These are phyloP conservation scores for Brasilioporus rufonigricans DNA, from an alignment of 768 basidiomycete genomes.

Conservation along the genomic window DNA sequence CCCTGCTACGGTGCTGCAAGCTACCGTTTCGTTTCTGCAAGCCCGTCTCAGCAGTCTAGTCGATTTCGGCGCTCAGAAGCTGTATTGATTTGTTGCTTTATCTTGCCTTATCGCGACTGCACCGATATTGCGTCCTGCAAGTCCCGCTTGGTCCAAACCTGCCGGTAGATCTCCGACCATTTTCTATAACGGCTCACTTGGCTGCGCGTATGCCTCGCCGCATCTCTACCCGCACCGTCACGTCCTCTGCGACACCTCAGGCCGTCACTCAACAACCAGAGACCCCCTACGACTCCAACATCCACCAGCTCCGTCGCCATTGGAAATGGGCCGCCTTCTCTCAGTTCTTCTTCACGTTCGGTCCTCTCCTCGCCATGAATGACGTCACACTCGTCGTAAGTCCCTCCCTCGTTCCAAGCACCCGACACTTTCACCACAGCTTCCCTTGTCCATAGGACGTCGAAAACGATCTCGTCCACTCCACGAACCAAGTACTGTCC, in stretches of 20 bases:
- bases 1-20: not conserved
- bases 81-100: slow-evolving; percentile 21
- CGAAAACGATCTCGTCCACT: slow-evolving; percentile 69
- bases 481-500: slow-evolving; percentile 58
- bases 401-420: slow-evolving; percentile 7
- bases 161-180: slow-evolving; percentile 37
- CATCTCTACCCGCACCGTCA: slow-evolving; percentile 40
- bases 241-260: slow-evolving; percentile 31
- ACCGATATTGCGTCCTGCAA: slow-evolving; percentile 17
- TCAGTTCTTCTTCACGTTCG: slow-evolving; percentile 89
- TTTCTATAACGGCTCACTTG: slow-evolving; percentile 34
- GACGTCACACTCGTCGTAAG: slow-evolving; percentile 68
- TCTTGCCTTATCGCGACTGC: slow-evolving; percentile 20
- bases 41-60: slow-evolving; percentile 10
- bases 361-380: slow-evolving; percentile 63
- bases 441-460: slow-evolving; percentile 53
- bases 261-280: slow-evolving; percentile 27
- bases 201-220: slow-evolving; percentile 58
- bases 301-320: slow-evolving; percentile 62
- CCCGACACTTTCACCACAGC: slow-evolving; percentile 3
- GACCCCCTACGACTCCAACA: slow-evolving; percentile 35
- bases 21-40: slow-evolving; percentile 13
- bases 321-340: slow-evolving; percentile 94
- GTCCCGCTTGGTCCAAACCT: slow-evolving; percentile 22
- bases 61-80: slow-evolving; percentile 8